Conservation (phyloP, 2,329 filamentous ascomycete species). For the Cercospora citrullina region DNA sequence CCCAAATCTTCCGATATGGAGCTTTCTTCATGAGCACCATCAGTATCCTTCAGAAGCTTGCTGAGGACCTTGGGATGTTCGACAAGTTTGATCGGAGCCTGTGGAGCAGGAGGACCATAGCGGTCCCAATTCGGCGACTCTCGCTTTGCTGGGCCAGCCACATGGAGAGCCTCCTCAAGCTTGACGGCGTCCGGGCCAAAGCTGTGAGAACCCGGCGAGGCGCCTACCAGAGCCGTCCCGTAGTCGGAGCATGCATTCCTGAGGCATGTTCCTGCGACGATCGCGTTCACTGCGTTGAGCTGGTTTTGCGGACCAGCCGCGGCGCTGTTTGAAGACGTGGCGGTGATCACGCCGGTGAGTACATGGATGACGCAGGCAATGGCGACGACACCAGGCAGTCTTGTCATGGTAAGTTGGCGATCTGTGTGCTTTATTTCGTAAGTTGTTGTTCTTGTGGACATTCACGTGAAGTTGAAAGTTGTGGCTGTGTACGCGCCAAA, state of each 20-base stretch:
- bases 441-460: not conserved
- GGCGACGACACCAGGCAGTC: not conserved
- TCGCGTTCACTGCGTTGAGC: not conserved
- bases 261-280: not conserved
- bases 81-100: not conserved
- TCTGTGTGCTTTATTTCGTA: not conserved
- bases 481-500: not conserved
- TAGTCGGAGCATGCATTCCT: not conserved
- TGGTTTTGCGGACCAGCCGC: not conserved
- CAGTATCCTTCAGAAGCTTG: not conserved
- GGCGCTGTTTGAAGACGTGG: not conserved
- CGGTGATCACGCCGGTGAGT: not conserved
- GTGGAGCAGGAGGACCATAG: not conserved
- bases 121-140: not conserved
- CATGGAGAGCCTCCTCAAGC: not conserved
- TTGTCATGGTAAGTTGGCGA: not conserved
- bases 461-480: not conserved
- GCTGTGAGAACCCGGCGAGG: not conserved
- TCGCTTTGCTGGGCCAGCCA: not conserved
- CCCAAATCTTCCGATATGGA: not conserved
- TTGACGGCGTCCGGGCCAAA: not conserved
- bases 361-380: not conserved
- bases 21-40: not conserved
- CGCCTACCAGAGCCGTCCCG: not conserved
- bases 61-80: not conserved